phyloP scores from a whole-genome alignment of 352 stramenopile species.

The Stramenopiles sp. region DNA sequence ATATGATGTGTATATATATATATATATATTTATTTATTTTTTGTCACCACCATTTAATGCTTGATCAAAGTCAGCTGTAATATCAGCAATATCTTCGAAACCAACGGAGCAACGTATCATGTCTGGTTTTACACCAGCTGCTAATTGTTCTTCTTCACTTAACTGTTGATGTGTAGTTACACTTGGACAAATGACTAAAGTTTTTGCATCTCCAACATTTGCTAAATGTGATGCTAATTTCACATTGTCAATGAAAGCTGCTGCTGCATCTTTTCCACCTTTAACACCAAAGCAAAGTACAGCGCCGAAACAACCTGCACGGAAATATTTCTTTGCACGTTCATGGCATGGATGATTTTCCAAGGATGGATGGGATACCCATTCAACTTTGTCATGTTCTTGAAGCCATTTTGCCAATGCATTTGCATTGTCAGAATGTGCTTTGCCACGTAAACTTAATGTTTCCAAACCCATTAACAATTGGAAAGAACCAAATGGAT shows the following conservation, averaged over 20 bases:
- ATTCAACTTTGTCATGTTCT: conserved; percentile 56
- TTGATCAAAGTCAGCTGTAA: conserved; percentile 59
- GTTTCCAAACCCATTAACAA: conserved; percentile 84
- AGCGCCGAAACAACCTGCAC: conserved; percentile 26
- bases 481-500: conserved; percentile 77
- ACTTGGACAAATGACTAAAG: conserved; percentile 72
- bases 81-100: conserved; percentile 70
- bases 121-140: conserved; percentile 68
- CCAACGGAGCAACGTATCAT: conserved; percentile 73
- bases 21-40: too few species aligned
- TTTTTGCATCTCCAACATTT: conserved; percentile 77
- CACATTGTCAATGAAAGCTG: conserved; percentile 71
- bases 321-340: conserved; percentile 52
- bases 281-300: conserved; percentile 67
- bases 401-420: conserved; percentile 68
- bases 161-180: conserved; percentile 81
- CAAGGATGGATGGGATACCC: conserved; percentile 74
- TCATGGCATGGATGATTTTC: conserved; percentile 59
- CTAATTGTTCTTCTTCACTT: conserved; percentile 51
- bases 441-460: conserved; percentile 70
- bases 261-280: conserved; percentile 44
- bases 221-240: conserved; percentile 77
- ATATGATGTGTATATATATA: too few species aligned
- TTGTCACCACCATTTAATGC: conserved; percentile 42
- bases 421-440: conserved; percentile 76